Percentiles rank a stretch among this genome's conserved stretches.
phyloP scores from a whole-genome alignment of 83 land plant species.

The Picea abies region DNA sequence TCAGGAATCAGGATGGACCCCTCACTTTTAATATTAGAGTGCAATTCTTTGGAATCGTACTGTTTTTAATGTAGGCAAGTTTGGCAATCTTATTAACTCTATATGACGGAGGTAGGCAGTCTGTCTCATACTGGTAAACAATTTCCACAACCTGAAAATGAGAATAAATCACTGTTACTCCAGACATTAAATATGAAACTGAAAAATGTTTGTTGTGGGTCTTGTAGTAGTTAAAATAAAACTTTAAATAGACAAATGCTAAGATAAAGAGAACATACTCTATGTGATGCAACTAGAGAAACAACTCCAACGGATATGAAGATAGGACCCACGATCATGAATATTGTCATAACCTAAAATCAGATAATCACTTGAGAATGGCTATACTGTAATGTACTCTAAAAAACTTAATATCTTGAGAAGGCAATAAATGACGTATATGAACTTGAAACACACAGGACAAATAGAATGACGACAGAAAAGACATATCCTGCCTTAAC shows the following conservation, averaged over 20 bases:
- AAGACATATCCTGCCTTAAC: background rate
- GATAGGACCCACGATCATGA: too few species aligned
- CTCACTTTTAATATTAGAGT: background rate
- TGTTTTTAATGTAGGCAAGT: background rate
- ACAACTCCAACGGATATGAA: too few species aligned
- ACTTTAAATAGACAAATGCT: background rate
- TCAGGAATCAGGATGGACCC: background rate
- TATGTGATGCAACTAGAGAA: too few species aligned
- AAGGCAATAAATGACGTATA: too few species aligned
- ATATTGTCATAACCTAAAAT: too few species aligned
- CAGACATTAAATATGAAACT: background rate
- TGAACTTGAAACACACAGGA: too few species aligned
- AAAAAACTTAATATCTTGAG: background rate
- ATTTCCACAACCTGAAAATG: constrained; percentile 14
- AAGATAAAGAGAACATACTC: background rate
- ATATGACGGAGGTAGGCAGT: background rate
- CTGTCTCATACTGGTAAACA: constrained; percentile 15
- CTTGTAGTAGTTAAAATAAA: background rate
- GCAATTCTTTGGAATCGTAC: background rate
- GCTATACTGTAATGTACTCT: background rate
- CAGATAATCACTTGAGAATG: too few species aligned
- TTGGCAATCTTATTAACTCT: background rate
- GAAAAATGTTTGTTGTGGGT: background rate
- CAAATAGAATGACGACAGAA: too few species aligned
- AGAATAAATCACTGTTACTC: background rate